A percentile compares a stretch with the other conserved stretches of the same genome.
Conservation (phyloP, 2,329 filamentous ascomycete species). For the Scytalidium sp. region DNA sequence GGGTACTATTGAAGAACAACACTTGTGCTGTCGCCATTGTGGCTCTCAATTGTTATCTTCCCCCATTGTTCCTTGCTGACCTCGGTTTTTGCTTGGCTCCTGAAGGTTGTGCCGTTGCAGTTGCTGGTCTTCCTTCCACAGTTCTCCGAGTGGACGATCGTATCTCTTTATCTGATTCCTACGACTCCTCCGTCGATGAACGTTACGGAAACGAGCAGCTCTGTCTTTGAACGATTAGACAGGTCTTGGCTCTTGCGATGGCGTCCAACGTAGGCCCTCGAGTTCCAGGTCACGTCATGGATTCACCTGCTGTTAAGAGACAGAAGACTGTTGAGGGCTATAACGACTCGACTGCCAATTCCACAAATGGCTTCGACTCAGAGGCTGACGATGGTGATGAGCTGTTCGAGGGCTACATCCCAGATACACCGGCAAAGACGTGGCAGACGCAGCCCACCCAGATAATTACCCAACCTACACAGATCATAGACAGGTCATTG, state of each 20-base stretch:
- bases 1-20: too few species aligned
- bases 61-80: too few species aligned
- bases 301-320: slow-evolving; percentile 27
- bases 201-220: neutral
- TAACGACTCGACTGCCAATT: slow-evolving; percentile 19
- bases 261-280: neutral
- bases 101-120: too few species aligned
- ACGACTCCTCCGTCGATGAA: too few species aligned
- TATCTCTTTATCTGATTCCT: too few species aligned
- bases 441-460: slow-evolving; percentile 41
- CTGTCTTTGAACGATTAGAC: neutral
- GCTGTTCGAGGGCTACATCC: slow-evolving; percentile 40
- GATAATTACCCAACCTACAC: slow-evolving; percentile 26
- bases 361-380: slow-evolving; percentile 28
- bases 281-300: slow-evolving; percentile 14
- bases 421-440: slow-evolving; percentile 29
- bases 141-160: too few species aligned
- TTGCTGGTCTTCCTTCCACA: too few species aligned
- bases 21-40: too few species aligned
- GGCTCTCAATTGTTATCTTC: too few species aligned
- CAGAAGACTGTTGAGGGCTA: slow-evolving; percentile 28
- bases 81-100: too few species aligned
- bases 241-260: neutral
- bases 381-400: slow-evolving; percentile 44
- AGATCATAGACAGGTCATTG: slow-evolving; percentile 25